Percentiles rank a stretch among this genome's conserved stretches.
phyloP scores from a whole-genome alignment of 352 stramenopile species.

The Thraustochytrium sp. region DNA sequence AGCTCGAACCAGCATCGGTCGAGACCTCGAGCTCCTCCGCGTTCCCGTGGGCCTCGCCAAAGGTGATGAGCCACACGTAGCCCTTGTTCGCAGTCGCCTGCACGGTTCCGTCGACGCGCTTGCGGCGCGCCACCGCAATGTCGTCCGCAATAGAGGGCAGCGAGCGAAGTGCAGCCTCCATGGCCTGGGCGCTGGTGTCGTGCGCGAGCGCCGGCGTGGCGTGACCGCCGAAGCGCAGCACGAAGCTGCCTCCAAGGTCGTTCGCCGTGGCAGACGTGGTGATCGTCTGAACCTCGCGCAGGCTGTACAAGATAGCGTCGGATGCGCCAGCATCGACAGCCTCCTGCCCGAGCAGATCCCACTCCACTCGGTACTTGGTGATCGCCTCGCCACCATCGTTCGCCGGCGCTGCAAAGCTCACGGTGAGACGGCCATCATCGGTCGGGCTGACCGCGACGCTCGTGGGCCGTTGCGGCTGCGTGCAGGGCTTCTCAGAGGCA shows the following conservation, averaged over 20 bases:
- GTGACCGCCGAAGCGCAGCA: conserved; percentile 63
- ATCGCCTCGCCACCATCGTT: conserved; percentile 74
- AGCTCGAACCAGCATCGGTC: conserved; percentile 60
- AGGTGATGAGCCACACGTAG: conserved; percentile 72
- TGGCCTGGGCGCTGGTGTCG: conserved; percentile 65
- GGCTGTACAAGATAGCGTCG: conserved; percentile 70
- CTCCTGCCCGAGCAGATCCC: conserved; percentile 59
- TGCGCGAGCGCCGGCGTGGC: conserved; percentile 65
- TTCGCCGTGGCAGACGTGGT: conserved; percentile 68
- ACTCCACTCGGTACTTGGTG: conserved; percentile 81
- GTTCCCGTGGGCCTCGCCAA: conserved; percentile 45
- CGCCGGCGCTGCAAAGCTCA: conserved; percentile 69
- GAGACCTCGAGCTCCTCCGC: conserved; percentile 64
- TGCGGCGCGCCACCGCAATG: conserved; percentile 59
- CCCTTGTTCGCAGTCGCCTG: conserved; percentile 65
- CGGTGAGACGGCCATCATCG: conserved; percentile 56
- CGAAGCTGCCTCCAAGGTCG: conserved; percentile 75
- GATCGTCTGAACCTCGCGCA: conserved; percentile 73
- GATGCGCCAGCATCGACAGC: conserved; percentile 73
- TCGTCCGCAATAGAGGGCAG: conserved; percentile 74
- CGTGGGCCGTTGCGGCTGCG: conserved; percentile 62
- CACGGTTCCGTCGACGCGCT: conserved; percentile 50
- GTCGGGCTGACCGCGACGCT: background rate
- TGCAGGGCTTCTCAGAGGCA: conserved; percentile 66
- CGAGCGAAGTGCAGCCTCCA: conserved; percentile 68